A percentile compares a stretch with the other conserved stretches of the same genome.
phyloP scores from a whole-genome alignment of 805 yeast genomes.

The Wickerhamiella lipophila region DNA sequence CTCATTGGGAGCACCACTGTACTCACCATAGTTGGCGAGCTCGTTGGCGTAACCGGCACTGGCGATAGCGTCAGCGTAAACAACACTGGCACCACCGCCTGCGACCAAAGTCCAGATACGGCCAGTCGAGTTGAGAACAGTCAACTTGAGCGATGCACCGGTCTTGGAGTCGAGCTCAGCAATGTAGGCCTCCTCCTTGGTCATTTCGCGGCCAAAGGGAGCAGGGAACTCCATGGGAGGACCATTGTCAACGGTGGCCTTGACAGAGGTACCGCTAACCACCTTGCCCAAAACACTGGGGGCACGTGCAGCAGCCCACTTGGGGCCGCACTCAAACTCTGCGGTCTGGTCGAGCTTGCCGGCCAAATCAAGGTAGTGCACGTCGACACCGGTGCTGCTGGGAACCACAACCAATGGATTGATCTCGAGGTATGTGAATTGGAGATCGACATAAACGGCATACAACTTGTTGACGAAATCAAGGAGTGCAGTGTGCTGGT shows the following conservation, averaged over 20 bases:
- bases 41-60: constrained; percentile 35
- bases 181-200: constrained; percentile 36
- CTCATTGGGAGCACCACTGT: constrained; percentile 39
- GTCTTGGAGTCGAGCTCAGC: constrained; percentile 39
- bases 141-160: constrained; percentile 36
- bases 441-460: constrained; percentile 37
- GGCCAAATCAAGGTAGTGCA: constrained; percentile 36
- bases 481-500: constrained; percentile 31
- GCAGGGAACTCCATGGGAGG: constrained; percentile 40
- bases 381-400: constrained; percentile 29
- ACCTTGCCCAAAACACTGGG: constrained; percentile 31
- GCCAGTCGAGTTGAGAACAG: constrained; percentile 34
- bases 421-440: constrained; percentile 37
- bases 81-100: constrained; percentile 39
- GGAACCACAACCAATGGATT: constrained; percentile 37
- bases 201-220: constrained; percentile 36
- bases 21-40: constrained; percentile 38
- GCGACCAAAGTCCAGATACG: constrained; percentile 38
- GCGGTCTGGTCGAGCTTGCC: constrained; percentile 39
- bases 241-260: constrained; percentile 32
- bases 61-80: constrained; percentile 38
- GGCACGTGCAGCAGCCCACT: constrained; percentile 38
- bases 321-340: constrained; percentile 38
- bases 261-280: constrained; percentile 18
- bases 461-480: constrained; percentile 36